phyloP scores from a whole-genome alignment of 139 green algal genomes.

The Asterochloris sp. region DNA sequence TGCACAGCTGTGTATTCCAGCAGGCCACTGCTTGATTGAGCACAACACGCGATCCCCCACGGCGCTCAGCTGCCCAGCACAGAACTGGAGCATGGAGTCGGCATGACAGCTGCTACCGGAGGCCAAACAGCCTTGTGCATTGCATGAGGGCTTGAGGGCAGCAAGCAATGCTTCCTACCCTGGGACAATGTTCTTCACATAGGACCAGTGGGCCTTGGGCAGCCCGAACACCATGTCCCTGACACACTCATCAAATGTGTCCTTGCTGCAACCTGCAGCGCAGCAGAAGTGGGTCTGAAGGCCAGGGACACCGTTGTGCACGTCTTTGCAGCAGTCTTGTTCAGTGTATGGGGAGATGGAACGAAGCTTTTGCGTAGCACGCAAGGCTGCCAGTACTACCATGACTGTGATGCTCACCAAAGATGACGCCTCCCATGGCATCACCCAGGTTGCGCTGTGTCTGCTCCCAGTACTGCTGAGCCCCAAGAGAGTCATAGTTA shows the following conservation, averaged over 20 bases:
- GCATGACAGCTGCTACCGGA: too few species aligned
- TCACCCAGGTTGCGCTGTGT: constrained; percentile 32
- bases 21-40: background rate
- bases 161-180: constrained; percentile 20
- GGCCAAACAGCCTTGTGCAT: background rate
- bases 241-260: constrained; percentile 40
- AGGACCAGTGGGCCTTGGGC: constrained; percentile 43
- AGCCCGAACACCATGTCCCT: constrained; percentile 40
- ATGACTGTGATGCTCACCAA: constrained; percentile 19
- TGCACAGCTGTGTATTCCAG: background rate
- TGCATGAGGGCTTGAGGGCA: background rate
- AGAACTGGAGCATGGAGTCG: too few species aligned
- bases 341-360: background rate
- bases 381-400: background rate
- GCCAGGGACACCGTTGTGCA: too few species aligned
- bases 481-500: constrained; percentile 26
- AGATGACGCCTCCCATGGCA: constrained; percentile 40
- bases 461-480: constrained; percentile 22
- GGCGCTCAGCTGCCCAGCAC: too few species aligned
- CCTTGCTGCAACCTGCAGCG: constrained; percentile 37
- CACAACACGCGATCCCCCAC: background rate
- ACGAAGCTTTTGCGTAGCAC: background rate
- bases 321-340: too few species aligned
- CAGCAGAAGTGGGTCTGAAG: background rate
- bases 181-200: constrained; percentile 45